Base-by-base conservation (phyloP, 352 stramenopile genomes). In the Phytophthora fragariaefolia region DNA sequence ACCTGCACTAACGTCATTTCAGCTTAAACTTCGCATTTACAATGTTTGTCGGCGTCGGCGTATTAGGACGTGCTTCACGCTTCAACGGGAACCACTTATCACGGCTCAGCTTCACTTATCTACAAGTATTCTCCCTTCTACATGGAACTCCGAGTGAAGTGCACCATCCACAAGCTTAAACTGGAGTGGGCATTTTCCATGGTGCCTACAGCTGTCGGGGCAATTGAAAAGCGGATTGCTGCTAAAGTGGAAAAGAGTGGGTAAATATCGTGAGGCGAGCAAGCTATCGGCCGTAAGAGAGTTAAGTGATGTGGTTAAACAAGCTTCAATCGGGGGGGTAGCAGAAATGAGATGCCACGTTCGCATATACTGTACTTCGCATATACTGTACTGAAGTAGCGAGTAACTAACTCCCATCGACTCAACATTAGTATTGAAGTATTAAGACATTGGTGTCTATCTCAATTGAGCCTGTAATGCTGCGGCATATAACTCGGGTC, bases 81-180 rank as follows among this genome's bases (percentile, higher is more conserved):
- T n/a, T 10, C 5, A 13, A 26, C 15, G 3, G 6, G 34, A 12
- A 13, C 2, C 1, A 8, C 0, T 10, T 28, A 4, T 12, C 13
- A 40, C 13, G n/a, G 6, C 24, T 40, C 50, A 13, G 30, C 9
- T 2, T 50, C 40, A 1, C 20, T 63, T 20, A 10, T 63, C 42
- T 36, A 52, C 51, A 68, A 63, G 22, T 17, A 61, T 13, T 61
- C 59, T 9, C 59, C 50, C 1, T 62, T 50, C 50, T 67, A 67
- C 50, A 56, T 67, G 49, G 49, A 67, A n/a, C 42, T 67, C 5
- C 34, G 12, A 20, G 15, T 61, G 28, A 54, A 32, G 22, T 49
- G n/a, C 10, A 4, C 2, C 12, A 18, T 59, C 6, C 6, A 2
- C 8, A 0, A n/a, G 13, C 1, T 48, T 1, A 3, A 4, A 0